Conservation (phyloP, 441 rosid genomes). For the Raphanus hybrid region DNA sequence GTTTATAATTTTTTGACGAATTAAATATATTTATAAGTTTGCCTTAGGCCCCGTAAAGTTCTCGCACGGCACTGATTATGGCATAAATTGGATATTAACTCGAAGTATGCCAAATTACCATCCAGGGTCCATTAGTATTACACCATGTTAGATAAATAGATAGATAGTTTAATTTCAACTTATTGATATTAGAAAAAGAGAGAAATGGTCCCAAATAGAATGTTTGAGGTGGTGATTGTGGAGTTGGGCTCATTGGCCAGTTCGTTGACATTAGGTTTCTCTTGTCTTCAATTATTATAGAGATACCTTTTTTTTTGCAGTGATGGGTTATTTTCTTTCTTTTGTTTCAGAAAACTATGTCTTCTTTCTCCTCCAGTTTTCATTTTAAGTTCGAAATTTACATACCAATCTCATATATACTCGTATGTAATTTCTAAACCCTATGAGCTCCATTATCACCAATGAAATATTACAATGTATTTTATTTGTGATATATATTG, state of each 20-base stretch:
- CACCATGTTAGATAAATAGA: slow-evolving; percentile 12
- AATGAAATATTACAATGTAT: neutral
- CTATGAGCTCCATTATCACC: slow-evolving; percentile 26
- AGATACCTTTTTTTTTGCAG: slow-evolving; percentile 35
- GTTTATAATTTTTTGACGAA: too few relatives aligned
- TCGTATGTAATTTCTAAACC: slow-evolving; percentile 15
- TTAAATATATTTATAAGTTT: too few relatives aligned
- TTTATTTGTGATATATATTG: neutral
- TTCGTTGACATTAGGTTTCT: slow-evolving; percentile 43
- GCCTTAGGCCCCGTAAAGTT: too few relatives aligned
- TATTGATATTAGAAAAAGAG: neutral
- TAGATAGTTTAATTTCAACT: slow-evolving; percentile 7
- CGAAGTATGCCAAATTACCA: slow-evolving; percentile 17
- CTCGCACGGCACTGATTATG: too few relatives aligned
- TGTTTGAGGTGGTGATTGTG: slow-evolving; percentile 34
- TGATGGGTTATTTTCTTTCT: slow-evolving; percentile 43
- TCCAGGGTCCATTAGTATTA: slow-evolving; percentile 12
- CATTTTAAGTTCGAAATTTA: neutral
- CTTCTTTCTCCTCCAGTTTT: slow-evolving; percentile 19
- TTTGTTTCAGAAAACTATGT: slow-evolving; percentile 36
- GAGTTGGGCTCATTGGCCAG: slow-evolving; percentile 44
- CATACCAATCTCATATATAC: slow-evolving; percentile 2
- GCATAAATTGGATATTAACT: slow-evolving; percentile 16
- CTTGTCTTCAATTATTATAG: slow-evolving; percentile 44
- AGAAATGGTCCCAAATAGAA: slow-evolving; percentile 44